Percentiles rank a stretch among this genome's conserved stretches.
phyloP scores from a whole-genome alignment of 106 monocot genomes.

The Dendrobium huoshanense region DNA sequence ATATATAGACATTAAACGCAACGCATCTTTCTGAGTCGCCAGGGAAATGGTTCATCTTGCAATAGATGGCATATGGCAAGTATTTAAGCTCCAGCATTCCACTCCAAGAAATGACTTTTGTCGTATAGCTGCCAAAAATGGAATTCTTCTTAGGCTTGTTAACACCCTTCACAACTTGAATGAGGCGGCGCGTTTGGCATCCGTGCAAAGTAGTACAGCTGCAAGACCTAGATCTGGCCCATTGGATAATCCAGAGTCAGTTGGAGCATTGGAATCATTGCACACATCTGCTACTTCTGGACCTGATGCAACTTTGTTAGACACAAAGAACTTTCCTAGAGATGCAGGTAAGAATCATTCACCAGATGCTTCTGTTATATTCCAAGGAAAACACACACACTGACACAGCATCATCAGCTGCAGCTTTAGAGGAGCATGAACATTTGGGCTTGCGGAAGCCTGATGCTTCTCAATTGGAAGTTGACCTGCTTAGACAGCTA shows the following conservation, averaged over 20 bases:
- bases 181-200: conserved; percentile 76
- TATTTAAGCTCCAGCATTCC: conserved; percentile 78
- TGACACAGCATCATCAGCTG: conserved; percentile 8
- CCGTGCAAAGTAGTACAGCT: conserved; percentile 35
- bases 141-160: conserved; percentile 72
- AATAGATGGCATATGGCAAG: conserved; percentile 94
- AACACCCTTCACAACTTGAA: conserved; percentile 90
- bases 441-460: conserved; percentile 27
- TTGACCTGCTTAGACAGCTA: conserved; percentile 36
- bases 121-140: conserved; percentile 88
- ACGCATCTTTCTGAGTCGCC: conserved; percentile 10
- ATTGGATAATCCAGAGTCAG: conserved; percentile 31
- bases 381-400: conserved; percentile 13
- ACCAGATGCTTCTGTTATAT: conserved; percentile 12
- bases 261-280: not conserved
- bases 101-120: conserved; percentile 80
- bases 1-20: not conserved
- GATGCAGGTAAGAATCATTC: conserved; percentile 35
- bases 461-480: conserved; percentile 35
- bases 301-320: conserved; percentile 10
- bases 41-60: conserved; percentile 98
- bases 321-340: conserved; percentile 24
- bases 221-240: conserved; percentile 56
- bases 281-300: conserved; percentile 3
- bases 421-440: conserved; percentile 35